These are phyloP conservation scores for Pichia sp. DNA, from an alignment of 1,139 yeast species.

Conservation along the genomic window DNA sequence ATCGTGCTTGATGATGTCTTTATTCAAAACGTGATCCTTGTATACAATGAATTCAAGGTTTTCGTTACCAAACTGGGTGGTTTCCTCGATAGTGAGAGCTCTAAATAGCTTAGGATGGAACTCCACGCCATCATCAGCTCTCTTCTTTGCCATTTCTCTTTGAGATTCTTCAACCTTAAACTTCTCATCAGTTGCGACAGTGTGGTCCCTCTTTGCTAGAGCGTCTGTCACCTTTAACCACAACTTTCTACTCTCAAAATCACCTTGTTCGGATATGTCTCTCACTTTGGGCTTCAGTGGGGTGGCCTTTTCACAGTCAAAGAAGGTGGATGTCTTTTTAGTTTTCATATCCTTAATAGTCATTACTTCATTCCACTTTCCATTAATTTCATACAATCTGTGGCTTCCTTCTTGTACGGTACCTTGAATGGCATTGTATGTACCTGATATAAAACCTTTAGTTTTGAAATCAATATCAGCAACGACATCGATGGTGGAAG, in stretches of 20 bases:
- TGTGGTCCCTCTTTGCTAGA: constrained; percentile 67
- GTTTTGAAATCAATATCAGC: constrained; percentile 92
- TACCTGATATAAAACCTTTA: constrained; percentile 88
- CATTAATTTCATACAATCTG: constrained; percentile 58
- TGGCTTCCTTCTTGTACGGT: constrained; percentile 51
- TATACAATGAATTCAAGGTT: constrained; percentile 59
- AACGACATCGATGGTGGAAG: constrained; percentile 49
- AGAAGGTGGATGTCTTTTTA: constrained; percentile 37
- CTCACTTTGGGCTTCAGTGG: constrained; percentile 63
- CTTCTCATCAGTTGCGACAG: constrained; percentile 80
- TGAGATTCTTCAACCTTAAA: constrained; percentile 79
- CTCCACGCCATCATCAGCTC: constrained; percentile 71
- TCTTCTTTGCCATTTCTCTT: constrained; percentile 61
- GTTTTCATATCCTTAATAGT: constrained; percentile 46
- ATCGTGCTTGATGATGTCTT: constrained; percentile 20
- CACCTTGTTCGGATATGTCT: constrained; percentile 72
- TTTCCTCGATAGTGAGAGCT: constrained; percentile 30
- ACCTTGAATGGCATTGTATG: constrained; percentile 87
- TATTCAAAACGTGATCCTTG: constrained; percentile 43
- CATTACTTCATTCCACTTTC: constrained; percentile 93
- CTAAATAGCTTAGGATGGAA: constrained; percentile 77
- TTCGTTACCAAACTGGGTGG: constrained; percentile 31
- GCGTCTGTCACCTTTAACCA: constrained; percentile 84
- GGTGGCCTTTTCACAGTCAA: constrained; percentile 52
- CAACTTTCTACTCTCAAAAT: constrained; percentile 69